Evolutionary conservation across 2,329 filamentous ascomycete species (phyloP).

Genomic region (Curvularia hawaiiensis): DNA sequence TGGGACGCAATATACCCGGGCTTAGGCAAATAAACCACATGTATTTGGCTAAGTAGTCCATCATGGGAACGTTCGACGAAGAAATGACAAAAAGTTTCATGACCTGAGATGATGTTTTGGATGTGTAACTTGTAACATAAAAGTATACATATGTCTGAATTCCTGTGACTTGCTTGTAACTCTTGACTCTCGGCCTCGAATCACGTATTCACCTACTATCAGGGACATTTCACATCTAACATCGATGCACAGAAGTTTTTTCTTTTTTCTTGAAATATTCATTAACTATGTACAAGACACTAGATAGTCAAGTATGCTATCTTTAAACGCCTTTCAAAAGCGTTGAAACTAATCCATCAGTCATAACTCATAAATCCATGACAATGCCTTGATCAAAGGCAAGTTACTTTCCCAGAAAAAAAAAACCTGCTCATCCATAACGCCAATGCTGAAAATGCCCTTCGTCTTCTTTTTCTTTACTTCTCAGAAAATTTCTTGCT

Average conservation of each 20-base stretch:
- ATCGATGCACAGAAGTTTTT: background rate
- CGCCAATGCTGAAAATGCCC: slow-evolving; percentile 18
- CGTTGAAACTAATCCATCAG: slow-evolving; percentile 6
- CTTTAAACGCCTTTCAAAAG: slow-evolving; percentile 6
- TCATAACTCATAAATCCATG: slow-evolving; percentile 14
- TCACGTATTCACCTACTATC: background rate
- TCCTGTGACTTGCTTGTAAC: background rate
- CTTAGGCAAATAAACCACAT: slow-evolving; percentile 28
- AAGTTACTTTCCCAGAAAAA: background rate
- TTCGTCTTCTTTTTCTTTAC: background rate
- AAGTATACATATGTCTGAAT: background rate
- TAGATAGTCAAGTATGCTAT: background rate
- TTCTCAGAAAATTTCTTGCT: background rate
- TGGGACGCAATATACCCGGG: slow-evolving; percentile 40
- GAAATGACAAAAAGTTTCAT: slow-evolving; percentile 37
- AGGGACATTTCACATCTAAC: background rate
- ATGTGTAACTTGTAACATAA: background rate
- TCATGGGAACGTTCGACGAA: slow-evolving; percentile 38
- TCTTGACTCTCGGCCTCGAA: no score
- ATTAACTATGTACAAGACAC: slow-evolving; percentile 20
- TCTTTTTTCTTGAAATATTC: background rate
- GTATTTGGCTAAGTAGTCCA: slow-evolving; percentile 35
- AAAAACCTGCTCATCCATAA: slow-evolving; percentile 11
- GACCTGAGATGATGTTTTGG: slow-evolving; percentile 17
- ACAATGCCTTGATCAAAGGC: slow-evolving; percentile 2